These are phyloP conservation scores for Kwoniella shandongensis DNA, from an alignment of 768 basidiomycete species.

Conservation along the genomic window DNA sequence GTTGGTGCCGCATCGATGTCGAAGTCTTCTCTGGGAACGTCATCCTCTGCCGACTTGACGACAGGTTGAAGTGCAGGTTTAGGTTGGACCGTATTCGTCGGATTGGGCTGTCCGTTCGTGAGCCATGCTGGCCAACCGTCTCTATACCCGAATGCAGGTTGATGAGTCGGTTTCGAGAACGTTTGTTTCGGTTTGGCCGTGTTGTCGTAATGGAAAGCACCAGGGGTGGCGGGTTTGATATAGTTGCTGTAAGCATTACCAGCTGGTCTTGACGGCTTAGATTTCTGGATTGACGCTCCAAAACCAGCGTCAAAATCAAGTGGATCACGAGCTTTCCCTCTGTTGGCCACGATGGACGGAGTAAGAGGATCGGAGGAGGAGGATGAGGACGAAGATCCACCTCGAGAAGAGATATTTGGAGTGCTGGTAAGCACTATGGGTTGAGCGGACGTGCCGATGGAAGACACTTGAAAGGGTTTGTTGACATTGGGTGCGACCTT, in stretches of 20 bases:
- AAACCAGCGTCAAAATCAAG: conserved; percentile 14
- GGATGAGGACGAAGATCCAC: background rate
- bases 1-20: conserved; percentile 35
- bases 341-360: conserved; percentile 3
- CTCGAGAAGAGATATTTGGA: background rate
- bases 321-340: background rate
- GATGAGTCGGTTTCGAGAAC: conserved; percentile 15
- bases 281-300: conserved; percentile 4
- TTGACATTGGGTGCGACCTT: background rate
- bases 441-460: background rate
- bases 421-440: background rate
- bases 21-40: conserved; percentile 32
- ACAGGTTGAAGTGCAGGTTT: background rate
- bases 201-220: conserved; percentile 17
- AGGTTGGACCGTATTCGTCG: background rate
- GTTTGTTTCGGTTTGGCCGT: conserved; percentile 9
- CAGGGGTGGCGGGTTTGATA: conserved; percentile 45
- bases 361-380: conserved; percentile 1
- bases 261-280: background rate
- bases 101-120: conserved; percentile 20
- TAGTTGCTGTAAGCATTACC: conserved; percentile 15
- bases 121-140: conserved; percentile 32
- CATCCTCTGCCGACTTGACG: conserved; percentile 17
- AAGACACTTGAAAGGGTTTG: background rate
- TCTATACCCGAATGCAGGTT: background rate